phyloP scores from a whole-genome alignment of 2,329 filamentous ascomycete species.

The Ascocoryne sarcoides region DNA sequence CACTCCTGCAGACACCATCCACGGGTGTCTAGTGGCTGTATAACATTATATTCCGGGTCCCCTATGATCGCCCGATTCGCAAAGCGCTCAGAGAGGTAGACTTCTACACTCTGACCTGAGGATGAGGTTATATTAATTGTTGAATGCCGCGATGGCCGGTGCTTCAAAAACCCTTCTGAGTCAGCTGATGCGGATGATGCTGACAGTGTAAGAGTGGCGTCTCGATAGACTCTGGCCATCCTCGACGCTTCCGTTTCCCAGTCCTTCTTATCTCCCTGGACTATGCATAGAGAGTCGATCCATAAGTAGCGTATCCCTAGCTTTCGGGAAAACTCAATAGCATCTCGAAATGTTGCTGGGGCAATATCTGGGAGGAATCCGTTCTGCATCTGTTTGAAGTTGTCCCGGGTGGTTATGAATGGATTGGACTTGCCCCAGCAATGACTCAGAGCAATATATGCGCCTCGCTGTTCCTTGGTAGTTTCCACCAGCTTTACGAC shows the following conservation, averaged over 20 bases:
- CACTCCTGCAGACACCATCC: background rate
- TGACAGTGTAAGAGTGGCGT: background rate
- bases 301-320: conserved; percentile 7
- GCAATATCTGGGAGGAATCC: background rate
- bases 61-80: too few species aligned
- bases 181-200: background rate
- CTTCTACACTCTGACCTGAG: too few species aligned
- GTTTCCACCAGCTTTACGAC: background rate
- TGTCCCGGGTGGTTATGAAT: conserved; percentile 3
- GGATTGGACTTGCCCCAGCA: conserved; percentile 9
- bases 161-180: background rate
- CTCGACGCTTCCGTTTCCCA: conserved; percentile 4
- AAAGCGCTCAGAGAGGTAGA: too few species aligned
- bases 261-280: conserved; percentile 5
- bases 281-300: conserved; percentile 14
- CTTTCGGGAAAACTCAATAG: conserved; percentile 4
- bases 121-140: too few species aligned
- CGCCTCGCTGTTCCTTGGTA: background rate
- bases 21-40: background rate
- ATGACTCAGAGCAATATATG: conserved; percentile 2
- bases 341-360: conserved; percentile 8
- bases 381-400: background rate
- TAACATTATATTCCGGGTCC: too few species aligned
- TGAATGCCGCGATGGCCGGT: too few species aligned
- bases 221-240: conserved; percentile 6